Base-by-base conservation (phyloP, 495 filamentous ascomycete genomes). In the Hypoxylon lenormandii region DNA sequence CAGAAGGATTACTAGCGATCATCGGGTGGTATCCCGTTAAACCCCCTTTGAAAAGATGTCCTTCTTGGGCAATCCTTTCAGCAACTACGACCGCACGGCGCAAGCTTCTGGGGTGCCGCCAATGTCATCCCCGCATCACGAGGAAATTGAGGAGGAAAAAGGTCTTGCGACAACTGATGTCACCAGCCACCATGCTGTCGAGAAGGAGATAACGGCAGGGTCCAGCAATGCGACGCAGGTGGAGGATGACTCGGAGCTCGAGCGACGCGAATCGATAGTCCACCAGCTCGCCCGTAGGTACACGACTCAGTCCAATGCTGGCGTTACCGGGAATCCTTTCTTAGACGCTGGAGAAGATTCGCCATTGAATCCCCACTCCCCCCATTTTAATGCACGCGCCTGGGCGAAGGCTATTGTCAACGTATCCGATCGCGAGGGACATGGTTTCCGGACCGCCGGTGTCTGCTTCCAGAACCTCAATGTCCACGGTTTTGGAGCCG, bases 401-500 rank as follows among this genome's bases (percentile, higher is more conserved):
- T 89, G 87, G 87, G 80, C 82, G 30, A 87, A 87, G 78, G 74
- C 82, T 21, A 58, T 88, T 33, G 79, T 86, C 36, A 78, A 80
- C 26, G 74, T 85, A 62, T 71, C 82, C 4, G 63, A 76, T 13
- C 77, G 79, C 38, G 76, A 78, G 23, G 84, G 84, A 16, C 70
- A 74, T 26, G 70, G 77, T 16, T 80, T 80, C 61, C 79, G 85
- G 56, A 83, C 83, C 3, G 80, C 80, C 3, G 87, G 86, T 36
- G 79, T 89, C 37, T 70, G 77, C 55, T 87, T 82, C 76, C 85
- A 83, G 69, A 86, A 92, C 69, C 80, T 95, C 60, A 91, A 85
- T 60, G 88, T 92, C 19, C 88, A 92, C 77, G 92, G 92, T 28
- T 94, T 88, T 73, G 92, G 91, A 19, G 86, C 84, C 45, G 80